These are phyloP conservation scores for Claviceps lovelessii DNA, from an alignment of 2,329 filamentous ascomycete species.

Conservation along the genomic window DNA sequence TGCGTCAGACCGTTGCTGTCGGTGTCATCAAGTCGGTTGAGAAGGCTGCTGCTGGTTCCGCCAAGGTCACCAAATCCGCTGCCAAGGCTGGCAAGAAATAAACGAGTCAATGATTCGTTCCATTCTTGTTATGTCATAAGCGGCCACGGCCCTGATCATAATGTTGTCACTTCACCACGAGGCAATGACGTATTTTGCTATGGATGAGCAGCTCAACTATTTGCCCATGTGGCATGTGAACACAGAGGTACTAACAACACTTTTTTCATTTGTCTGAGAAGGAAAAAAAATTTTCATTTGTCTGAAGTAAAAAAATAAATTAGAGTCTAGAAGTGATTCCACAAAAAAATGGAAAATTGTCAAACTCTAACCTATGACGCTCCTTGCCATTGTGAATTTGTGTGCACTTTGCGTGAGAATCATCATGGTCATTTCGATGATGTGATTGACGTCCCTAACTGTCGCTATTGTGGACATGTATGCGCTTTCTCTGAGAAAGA, in stretches of 20 bases:
- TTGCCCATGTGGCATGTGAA: slow-evolving; percentile 25
- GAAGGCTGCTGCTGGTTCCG: slow-evolving; percentile 41
- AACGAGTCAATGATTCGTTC: slow-evolving; percentile 18
- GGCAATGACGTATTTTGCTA: slow-evolving; percentile 29
- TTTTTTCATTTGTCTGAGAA: slow-evolving; percentile 25
- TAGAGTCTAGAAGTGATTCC: slow-evolving; percentile 34
- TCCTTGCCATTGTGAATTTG: no score
- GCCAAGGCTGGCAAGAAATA: slow-evolving; percentile 66
- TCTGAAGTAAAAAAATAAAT: slow-evolving; percentile 24
- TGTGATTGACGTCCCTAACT: no score
- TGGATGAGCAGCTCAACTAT: slow-evolving; percentile 27
- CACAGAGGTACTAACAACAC: slow-evolving; percentile 7
- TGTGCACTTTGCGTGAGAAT: no score
- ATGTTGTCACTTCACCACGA: slow-evolving; percentile 31
- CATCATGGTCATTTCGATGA: no score
- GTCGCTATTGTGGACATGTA: no score
- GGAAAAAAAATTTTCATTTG: slow-evolving; percentile 2
- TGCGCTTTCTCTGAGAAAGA: no score
- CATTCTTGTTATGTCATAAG: slow-evolving; percentile 13
- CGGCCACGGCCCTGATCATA: slow-evolving; percentile 12
- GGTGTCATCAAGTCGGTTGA: slow-evolving; percentile 87
- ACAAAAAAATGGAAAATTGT: slow-evolving; percentile 1
- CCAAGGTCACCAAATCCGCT: slow-evolving; percentile 59
- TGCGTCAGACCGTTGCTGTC: slow-evolving; percentile 80
- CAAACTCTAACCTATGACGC: not conserved